Evolutionary conservation across 1,284 basidiomycete species (phyloP).

Genomic region (Cutaneotrichosporon daszewskae): DNA sequence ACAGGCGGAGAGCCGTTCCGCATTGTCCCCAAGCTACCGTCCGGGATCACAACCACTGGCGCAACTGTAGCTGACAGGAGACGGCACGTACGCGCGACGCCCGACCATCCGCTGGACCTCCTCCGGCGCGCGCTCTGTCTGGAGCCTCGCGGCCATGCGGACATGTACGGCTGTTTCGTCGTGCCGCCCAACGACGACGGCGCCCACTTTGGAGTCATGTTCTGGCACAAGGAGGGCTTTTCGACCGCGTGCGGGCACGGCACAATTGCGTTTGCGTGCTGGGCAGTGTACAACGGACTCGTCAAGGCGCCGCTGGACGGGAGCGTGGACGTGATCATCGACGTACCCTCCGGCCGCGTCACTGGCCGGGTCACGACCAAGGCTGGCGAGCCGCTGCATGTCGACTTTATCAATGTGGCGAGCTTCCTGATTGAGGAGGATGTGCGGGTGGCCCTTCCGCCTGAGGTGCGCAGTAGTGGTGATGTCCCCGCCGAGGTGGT

Average conservation of each 20-base stretch:
- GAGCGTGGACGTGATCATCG: slow-evolving; percentile 11
- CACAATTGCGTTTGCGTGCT: slow-evolving; percentile 51
- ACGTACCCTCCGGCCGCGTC: slow-evolving; percentile 18
- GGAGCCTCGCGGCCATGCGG: slow-evolving; percentile 51
- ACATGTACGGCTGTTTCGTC: slow-evolving; percentile 53
- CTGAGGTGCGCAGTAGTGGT: too few relatives aligned
- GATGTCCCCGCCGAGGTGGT: slow-evolving; percentile 14
- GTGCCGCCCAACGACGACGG: slow-evolving; percentile 39
- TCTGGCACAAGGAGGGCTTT: slow-evolving; percentile 54
- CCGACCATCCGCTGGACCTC: slow-evolving; percentile 16
- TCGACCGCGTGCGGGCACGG: slow-evolving; percentile 54
- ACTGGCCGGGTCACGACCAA: slow-evolving; percentile 2
- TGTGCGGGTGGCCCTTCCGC: slow-evolving; percentile 4
- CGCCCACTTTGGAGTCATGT: slow-evolving; percentile 51
- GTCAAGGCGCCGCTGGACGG: slow-evolving; percentile 7
- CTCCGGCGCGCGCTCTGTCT: slow-evolving; percentile 19
- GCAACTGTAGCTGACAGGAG: slow-evolving; percentile 10
- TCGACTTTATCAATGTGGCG: slow-evolving; percentile 20
- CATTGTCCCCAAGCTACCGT: slow-evolving; percentile 16
- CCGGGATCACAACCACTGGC: slow-evolving; percentile 1
- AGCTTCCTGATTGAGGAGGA: slow-evolving; percentile 6
- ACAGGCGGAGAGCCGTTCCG: slow-evolving; percentile 27
- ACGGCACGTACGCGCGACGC: slow-evolving; percentile 1
- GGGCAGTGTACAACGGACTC: slow-evolving; percentile 41
- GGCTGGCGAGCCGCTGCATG: slow-evolving; percentile 6